Base-by-base conservation (phyloP, 306 rosid species). In the Cicer bijugum region DNA sequence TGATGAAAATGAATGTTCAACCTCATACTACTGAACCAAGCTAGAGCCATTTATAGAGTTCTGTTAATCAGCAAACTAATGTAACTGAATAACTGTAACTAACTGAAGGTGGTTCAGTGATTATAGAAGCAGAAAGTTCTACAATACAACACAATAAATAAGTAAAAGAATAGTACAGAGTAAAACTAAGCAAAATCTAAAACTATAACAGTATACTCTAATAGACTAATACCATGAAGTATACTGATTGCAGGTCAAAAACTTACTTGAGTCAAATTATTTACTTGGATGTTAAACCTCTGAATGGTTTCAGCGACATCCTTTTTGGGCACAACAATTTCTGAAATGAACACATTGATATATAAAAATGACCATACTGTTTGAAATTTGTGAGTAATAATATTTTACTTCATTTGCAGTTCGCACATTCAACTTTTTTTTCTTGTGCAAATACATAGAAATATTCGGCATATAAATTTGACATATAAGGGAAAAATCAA, bases 271-370 rank as follows among this genome's bases (percentile, higher is more conserved):
- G 97, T 94, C 86, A 94, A 84, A 86, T 91, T 94, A 85, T 89
- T 89, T 72, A 94, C 99, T 88, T 94, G 99, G 67, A 91, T 89
- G 78, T 89, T 91, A 86, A 91, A 94, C 82, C 91, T 86, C 83
- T 87, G 86, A 75, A 86, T 88, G 78, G 86, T 81, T 83, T 88
- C 96, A 48, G 84, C 79, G 40, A 91, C 74, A 38, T 88, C 96
- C 75, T 81, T 94, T 78, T 86, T 91, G 16, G 97, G 78, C 76
- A 88, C 97, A 50, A 57, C 82, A 79, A 76, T 91, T 42, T 95
- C 99, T 92, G 93, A 82, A 86, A 86, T 60, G 55, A 82, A 84
- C 56, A 88, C 62, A 73, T 55, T 52, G 48, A 69, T 5, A 48
- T 20, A 35, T 61, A 57, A 78, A 64, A 75, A 8, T 35, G 33